These are phyloP conservation scores for Syncephalastrum racemosum DNA, from an alignment of 371 early-diverging fungal genomes.

Conservation along the genomic window DNA sequence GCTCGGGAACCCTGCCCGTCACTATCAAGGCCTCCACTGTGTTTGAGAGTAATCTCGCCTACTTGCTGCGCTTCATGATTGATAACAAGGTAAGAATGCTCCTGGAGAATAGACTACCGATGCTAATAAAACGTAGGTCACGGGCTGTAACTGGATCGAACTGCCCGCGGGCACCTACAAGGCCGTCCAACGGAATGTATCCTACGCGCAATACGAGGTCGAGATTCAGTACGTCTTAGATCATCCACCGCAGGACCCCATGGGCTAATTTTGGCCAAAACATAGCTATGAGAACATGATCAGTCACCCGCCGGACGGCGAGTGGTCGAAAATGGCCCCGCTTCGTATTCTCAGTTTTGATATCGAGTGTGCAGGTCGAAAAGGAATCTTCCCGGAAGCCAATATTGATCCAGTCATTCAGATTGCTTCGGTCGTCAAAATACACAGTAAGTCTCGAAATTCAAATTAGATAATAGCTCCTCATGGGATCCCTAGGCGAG, in stretches of 20 bases:
- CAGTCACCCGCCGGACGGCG: slow-evolving; percentile 85
- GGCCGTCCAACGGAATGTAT: slow-evolving; percentile 40
- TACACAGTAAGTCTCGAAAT: slow-evolving; percentile 63
- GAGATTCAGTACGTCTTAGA: slow-evolving; percentile 53
- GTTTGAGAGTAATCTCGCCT: slow-evolving; percentile 94
- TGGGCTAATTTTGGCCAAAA: neutral
- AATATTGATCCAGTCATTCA: slow-evolving; percentile 98
- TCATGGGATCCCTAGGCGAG: slow-evolving; percentile 56
- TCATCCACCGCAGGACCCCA: neutral
- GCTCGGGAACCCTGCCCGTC: slow-evolving; percentile 13
- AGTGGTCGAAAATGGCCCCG: slow-evolving; percentile 95
- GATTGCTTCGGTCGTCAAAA: slow-evolving; percentile 95
- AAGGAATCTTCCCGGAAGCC: slow-evolving; percentile 97
- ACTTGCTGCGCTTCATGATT: slow-evolving; percentile 97
- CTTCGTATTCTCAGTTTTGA: slow-evolving; percentile 97
- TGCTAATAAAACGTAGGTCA: slow-evolving; percentile 40
- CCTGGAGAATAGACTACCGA: neutral
- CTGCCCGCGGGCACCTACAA: slow-evolving; percentile 74
- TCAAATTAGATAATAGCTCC: neutral
- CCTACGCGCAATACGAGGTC: slow-evolving; percentile 86
- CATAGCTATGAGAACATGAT: slow-evolving; percentile 72
- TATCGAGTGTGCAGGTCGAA: slow-evolving; percentile 98
- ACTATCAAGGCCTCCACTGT: slow-evolving; percentile 59
- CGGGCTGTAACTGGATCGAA: slow-evolving; percentile 94
- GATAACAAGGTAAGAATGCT: slow-evolving; percentile 71